Base-by-base conservation (phyloP, 192 early-diverging fungal species). In the Coemansia sp. region DNA sequence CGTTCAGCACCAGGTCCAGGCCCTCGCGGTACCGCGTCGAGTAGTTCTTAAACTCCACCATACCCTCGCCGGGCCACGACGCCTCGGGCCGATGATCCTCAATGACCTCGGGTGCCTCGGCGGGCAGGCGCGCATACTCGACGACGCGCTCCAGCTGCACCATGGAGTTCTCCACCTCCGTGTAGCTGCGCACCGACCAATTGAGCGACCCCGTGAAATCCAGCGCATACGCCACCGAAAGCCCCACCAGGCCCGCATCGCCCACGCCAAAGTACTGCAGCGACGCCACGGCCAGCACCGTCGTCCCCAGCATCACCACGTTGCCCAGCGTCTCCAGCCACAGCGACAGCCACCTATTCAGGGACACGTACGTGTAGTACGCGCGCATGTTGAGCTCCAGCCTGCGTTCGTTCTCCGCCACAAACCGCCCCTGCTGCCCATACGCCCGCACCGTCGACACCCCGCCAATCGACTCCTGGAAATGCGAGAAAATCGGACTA, bases 391-490 rank as follows among this genome's bases (percentile, higher is more conserved):
- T 93, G 19, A 70, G 69, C 63, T 95, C 91, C 3, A 94, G 77
- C 53, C 81, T 76, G 35, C 69, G 59, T 65, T 91, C 88, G 69
- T 93, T 97, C 17, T 79, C 78, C 5, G 61, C 67, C 6, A 91
- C 79, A 64, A 97, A 98, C 29, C 93, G 90, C 0, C 79, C 56
- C 68, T 97, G 90, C 63, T 90, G 93, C 60, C 85, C 65, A 73
- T 95, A 98, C 0, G 95, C 95, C 27, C 95, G 87, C 64, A 98
- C 94, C 0, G 93, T 94, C 2, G 93, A 82, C 6, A 95, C 64
- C 0, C 96, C 96, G 34, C 81, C 88, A 45, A 96, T 77, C 0
- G 92, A 87, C 64, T 95, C 94, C 41, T 89, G 85, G 70, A 97
- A 89, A 67, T 92, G 92, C 0, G 95, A 88, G 69, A 92, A 95